Evolutionary conservation across 768 basidiomycete species (phyloP), one percentile per base, ranked within the genome.

Genomic region (Russula olivacea): DNA sequence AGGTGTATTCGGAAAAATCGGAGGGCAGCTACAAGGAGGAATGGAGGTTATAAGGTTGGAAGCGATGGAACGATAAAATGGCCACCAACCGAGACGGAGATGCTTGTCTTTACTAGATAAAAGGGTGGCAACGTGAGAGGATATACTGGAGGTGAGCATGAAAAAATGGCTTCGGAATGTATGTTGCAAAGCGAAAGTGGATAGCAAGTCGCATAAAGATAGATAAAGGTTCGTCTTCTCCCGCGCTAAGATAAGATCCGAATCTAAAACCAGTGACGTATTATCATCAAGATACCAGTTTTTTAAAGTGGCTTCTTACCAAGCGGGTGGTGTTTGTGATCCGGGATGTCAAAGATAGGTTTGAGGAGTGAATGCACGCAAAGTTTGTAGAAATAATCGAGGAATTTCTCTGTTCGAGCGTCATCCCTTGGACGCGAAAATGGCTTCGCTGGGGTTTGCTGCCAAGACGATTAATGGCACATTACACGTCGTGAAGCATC

Each of bases 311-410:
- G 28, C 15, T 32, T 34, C 43, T 43, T 55, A 76, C 76, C 68
- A 48, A 47, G 40, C 45, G 59, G 61, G 59, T 55, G 70, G 41
- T 77, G 76, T 70, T 80, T 82, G 74, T 78, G 87, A 68, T 91
- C 89, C 3, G 89, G 83, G 28, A 97, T 76, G 59, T 91, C 77
- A 69, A 76, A 72, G 48, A 97, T 76, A 6, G 97, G 95, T 71
- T 83, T 84, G 76, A 93, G 88, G 55, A 99, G 76, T n/a, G 80
- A 80, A n/a, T 81, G 75, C 63, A 88, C 77, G 71, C 88, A 91
- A 50, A 83, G 79, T 73, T 93, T 92, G 77, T 98, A 98, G 74
- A 98, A 96, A 72, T 93, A 92, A 43, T 94, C 89, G 71, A 95
- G 78, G 78, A 94, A 99, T 61, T 85, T 83, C 73, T 98, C 97